A percentile compares a stretch with the other conserved stretches of the same genome.
Conservation (phyloP, 164 flowering plant species). For the Taxillus chinensis region DNA sequence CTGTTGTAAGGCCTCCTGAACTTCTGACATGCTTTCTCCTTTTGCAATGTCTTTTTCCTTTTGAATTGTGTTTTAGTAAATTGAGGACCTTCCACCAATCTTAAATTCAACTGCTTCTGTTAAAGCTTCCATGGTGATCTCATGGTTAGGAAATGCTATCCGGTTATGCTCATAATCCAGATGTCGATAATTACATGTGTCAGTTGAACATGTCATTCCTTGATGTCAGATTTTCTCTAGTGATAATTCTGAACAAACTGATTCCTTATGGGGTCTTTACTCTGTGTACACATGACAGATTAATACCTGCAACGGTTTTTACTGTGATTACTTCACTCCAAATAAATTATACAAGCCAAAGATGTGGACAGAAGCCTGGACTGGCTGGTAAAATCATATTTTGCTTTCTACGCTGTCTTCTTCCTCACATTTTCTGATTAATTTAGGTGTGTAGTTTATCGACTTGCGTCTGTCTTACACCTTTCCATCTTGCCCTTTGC, state of each 20-base stretch:
- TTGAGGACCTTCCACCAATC: background rate
- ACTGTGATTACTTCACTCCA: constrained; percentile 92
- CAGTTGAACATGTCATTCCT: background rate
- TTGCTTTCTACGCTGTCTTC: background rate
- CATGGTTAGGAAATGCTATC: background rate
- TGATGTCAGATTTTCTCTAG: background rate
- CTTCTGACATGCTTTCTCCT: constrained; percentile 4
- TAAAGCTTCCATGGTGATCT: constrained; percentile 1
- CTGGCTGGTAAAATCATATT: constrained; percentile 65
- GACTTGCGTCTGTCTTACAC: background rate
- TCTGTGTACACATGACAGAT: constrained; percentile 35
- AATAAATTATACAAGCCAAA: constrained; percentile 89
- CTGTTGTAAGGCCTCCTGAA: constrained; percentile 35
- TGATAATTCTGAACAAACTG: background rate
- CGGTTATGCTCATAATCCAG: background rate
- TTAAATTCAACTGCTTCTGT: background rate
- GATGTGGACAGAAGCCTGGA: constrained; percentile 99
- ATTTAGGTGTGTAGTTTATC: too few species aligned
- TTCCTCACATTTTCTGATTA: background rate
- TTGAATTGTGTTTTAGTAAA: constrained; percentile 3
- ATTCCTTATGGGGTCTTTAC: background rate
- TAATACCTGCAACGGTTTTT: constrained; percentile 94
- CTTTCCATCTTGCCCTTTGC: background rate
- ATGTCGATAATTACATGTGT: background rate
- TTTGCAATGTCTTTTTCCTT: constrained; percentile 1